These are phyloP conservation scores for Cyclotella kingstonii DNA, from an alignment of 108 stramenopile genomes.

Conservation along the genomic window DNA sequence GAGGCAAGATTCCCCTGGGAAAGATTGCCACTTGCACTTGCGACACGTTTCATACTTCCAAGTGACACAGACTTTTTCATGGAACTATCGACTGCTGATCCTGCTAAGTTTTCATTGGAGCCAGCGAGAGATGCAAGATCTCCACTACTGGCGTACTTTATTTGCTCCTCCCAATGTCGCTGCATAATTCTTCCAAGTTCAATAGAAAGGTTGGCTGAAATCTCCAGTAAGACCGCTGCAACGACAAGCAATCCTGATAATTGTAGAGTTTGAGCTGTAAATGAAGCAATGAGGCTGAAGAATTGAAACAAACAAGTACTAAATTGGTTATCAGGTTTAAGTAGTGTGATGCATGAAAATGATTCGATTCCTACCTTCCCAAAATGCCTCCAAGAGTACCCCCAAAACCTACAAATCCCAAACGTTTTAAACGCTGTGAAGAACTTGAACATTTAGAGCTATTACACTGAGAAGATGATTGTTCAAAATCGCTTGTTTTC, in stretches of 20 bases:
- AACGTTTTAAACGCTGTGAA: slow-evolving; percentile 58
- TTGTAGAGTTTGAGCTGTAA: slow-evolving; percentile 64
- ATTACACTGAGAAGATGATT: not conserved
- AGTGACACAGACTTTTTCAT: slow-evolving; percentile 70
- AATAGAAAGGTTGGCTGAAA: slow-evolving; percentile 75
- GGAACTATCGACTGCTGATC: slow-evolving; percentile 29
- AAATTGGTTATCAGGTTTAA: not conserved
- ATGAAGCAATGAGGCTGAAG: slow-evolving; percentile 74
- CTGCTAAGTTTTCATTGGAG: slow-evolving; percentile 24
- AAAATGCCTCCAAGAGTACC: slow-evolving; percentile 85
- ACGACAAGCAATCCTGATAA: slow-evolving; percentile 72
- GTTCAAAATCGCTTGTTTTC: not conserved
- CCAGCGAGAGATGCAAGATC: slow-evolving; percentile 61
- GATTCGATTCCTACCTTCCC: slow-evolving; percentile 58
- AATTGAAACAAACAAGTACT: not conserved
- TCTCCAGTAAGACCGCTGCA: slow-evolving; percentile 70
- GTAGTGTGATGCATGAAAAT: not conserved
- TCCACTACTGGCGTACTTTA: slow-evolving; percentile 52
- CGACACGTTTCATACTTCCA: slow-evolving; percentile 83
- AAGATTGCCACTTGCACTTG: slow-evolving; percentile 61
- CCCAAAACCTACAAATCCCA: slow-evolving; percentile 84
- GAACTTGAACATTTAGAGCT: slow-evolving; percentile 18
- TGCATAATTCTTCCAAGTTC: slow-evolving; percentile 88
- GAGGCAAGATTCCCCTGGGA: slow-evolving; percentile 26
- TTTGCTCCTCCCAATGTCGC: slow-evolving; percentile 84